Base-by-base conservation (phyloP, 2,329 filamentous ascomycete genomes). In the Penicillium sp. region DNA sequence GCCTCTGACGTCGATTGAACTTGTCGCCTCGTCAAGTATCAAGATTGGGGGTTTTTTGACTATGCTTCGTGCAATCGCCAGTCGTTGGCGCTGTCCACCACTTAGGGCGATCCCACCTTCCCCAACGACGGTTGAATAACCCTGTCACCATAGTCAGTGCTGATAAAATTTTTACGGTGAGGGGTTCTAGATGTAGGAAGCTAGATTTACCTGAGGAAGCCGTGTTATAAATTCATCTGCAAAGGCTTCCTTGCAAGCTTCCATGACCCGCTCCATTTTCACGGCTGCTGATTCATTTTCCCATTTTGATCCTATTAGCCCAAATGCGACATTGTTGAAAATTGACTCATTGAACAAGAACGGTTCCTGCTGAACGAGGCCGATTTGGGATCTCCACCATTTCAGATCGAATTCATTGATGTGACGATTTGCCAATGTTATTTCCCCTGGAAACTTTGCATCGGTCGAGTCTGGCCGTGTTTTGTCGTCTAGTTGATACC, bases 31-130 rank as follows among this genome's bases (percentile, higher is more conserved):
- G 65, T 99, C 95, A 5, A 99, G 87, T 0, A 99, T 84, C 1
- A 99, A 83, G 69, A 99, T 88, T 79, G 93, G 96, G 0, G 93
- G 93, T 68, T 97, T 90, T 17, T 90, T 94, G 28, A 97, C 91
- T 58, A 97, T 86, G 38, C 93, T 93, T 69, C 92, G 85, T 5
- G 94, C 92, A 75, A 98, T 97, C 10, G 94, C 93, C 71, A 98
- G 95, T 67, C 95, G 90, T 77, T 98, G 95, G 76, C 96, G 96
- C 77, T 99, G 95, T 41, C 95, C 95, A 73, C 95, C 95, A 57
- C 91, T 96, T 8, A 99, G 83, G 54, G 96, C 79, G 73, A 96
- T 96, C 7, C 95, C 95, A 62, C 93, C 88, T 75, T 97, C 92
- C 58, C 95, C 95, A 15, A 98, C 94, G 65, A 96, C 88, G 0